Evolutionary conservation across 140 eudicot genomes (phyloP), one percentile per base, ranked within the genome.

Genomic region (Ambrosia hybrid): DNA sequence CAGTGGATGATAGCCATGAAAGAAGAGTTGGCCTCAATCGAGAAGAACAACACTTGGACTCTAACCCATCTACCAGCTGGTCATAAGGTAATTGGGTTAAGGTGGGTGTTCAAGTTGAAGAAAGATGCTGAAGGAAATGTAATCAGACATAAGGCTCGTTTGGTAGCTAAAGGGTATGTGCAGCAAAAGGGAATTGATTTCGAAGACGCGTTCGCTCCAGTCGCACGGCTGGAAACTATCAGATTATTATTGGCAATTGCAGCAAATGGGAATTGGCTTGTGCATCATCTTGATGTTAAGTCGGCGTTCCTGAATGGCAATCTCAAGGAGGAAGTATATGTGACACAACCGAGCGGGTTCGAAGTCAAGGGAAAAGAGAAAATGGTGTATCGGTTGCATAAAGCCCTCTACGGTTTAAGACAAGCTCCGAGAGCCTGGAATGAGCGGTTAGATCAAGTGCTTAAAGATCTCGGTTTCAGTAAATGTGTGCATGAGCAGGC

Each of bases 341-440:
- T 21, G 30, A 21, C 30, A 21, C 30, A 21, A 21, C 30, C 30
- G 30, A 21, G 30, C 30, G 30, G 30, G 30, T 21, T 21, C 1
- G 30, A 21, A 21, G 30, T 21, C 30, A 21, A 21, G 30, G 30
- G 30, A 21, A 21, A 21, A 1, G 30, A 21, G 30, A 21, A 21
- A 21, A 21, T 21, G 30, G 30, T 21, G 0, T 21, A 21, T 21
- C 30, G 1, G 30, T 1, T 21, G 30, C 30, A 21, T 21, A 21
- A 21, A 21, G 51, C 51, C 1, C 1, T 3, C 30, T 63, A 1
- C 49, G 30, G 68, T 2, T n/a, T 63, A 4, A 63, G 10, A 30
- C 51, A 63, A 4, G 51, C 68, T 4, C 68, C 68, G 6, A 37
- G 68, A 13, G 33, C 68, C 4, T 37, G 68, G 68, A 63, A 63